phyloP scores from a whole-genome alignment of 2,329 filamentous ascomycete genomes.

The Penicillium polonicum region DNA sequence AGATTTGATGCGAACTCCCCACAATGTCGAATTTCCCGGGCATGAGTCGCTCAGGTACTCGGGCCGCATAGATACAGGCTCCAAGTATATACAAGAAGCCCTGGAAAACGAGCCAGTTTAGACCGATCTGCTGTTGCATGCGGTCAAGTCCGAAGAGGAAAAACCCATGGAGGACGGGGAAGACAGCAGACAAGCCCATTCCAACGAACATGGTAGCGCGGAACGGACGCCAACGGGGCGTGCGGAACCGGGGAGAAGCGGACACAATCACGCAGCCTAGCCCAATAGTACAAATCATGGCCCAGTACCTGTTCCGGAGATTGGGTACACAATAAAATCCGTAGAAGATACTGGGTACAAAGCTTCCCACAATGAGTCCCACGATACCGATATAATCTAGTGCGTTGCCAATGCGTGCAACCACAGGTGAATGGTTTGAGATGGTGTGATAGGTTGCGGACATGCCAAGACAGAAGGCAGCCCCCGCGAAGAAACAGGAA shows the following conservation, averaged over 20 bases:
- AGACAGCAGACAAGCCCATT: conserved; percentile 77
- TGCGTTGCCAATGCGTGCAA: conserved; percentile 84
- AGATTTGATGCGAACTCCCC: conserved; percentile 94
- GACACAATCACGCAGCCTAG: conserved; percentile 74
- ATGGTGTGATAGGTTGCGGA: conserved; percentile 83
- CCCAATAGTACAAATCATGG: conserved; percentile 74
- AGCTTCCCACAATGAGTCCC: conserved; percentile 84
- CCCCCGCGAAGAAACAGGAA: conserved; percentile 74
- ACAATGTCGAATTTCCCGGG: conserved; percentile 85
- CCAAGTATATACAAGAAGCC: conserved; percentile 83
- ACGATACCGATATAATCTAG: conserved; percentile 95
- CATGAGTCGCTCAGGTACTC: conserved; percentile 76
- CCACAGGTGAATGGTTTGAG: conserved; percentile 75
- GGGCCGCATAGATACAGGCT: conserved; percentile 77
- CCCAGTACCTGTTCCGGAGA: conserved; percentile 70
- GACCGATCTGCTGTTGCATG: conserved; percentile 71
- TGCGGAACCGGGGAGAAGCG: conserved; percentile 78
- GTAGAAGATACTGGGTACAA: conserved; percentile 84
- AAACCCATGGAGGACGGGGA: conserved; percentile 79
- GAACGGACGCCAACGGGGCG: conserved; percentile 78
- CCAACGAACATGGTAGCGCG: conserved; percentile 85
- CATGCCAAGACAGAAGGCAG: conserved; percentile 71
- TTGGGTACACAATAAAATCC: conserved; percentile 70
- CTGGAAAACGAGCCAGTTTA: conserved; percentile 77
- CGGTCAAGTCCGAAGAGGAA: conserved; percentile 63